phyloP scores from a whole-genome alignment of 2,329 filamentous ascomycete genomes.

The Cercospora sp. region DNA sequence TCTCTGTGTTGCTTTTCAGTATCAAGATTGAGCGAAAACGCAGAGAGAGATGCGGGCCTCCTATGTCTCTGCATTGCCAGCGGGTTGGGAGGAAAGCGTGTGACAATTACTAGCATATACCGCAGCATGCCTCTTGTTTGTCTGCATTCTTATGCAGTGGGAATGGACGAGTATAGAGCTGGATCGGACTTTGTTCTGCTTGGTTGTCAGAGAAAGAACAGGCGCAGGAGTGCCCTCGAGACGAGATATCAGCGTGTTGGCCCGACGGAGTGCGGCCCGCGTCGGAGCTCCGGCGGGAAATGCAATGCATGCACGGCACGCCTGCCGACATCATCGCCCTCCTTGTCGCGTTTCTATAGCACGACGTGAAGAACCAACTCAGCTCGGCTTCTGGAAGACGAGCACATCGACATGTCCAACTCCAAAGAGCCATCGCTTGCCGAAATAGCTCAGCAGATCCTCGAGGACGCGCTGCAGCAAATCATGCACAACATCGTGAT shows the following conservation, averaged over 20 bases:
- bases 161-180: too few relatives aligned
- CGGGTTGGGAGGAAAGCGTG: too few relatives aligned
- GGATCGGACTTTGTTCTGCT: too few relatives aligned
- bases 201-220: too few relatives aligned
- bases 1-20: too few relatives aligned
- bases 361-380: not conserved
- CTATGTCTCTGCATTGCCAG: too few relatives aligned
- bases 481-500: slow-evolving; percentile 73
- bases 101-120: too few relatives aligned
- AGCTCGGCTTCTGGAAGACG: not conserved
- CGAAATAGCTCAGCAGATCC: slow-evolving; percentile 57
- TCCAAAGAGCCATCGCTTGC: slow-evolving; percentile 22
- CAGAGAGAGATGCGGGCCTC: too few relatives aligned
- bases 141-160: too few relatives aligned
- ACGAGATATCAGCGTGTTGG: not conserved
- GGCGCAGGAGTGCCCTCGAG: not conserved
- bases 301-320: not conserved
- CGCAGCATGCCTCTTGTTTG: too few relatives aligned
- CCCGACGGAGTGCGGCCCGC: not conserved
- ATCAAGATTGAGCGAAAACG: too few relatives aligned
- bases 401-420: not conserved
- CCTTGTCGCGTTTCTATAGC: not conserved
- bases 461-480: slow-evolving; percentile 75
- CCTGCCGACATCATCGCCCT: not conserved
- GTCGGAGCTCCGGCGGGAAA: not conserved